Conservation (phyloP, 208 protist genomes). For the Wallacemonas sp. region DNA sequence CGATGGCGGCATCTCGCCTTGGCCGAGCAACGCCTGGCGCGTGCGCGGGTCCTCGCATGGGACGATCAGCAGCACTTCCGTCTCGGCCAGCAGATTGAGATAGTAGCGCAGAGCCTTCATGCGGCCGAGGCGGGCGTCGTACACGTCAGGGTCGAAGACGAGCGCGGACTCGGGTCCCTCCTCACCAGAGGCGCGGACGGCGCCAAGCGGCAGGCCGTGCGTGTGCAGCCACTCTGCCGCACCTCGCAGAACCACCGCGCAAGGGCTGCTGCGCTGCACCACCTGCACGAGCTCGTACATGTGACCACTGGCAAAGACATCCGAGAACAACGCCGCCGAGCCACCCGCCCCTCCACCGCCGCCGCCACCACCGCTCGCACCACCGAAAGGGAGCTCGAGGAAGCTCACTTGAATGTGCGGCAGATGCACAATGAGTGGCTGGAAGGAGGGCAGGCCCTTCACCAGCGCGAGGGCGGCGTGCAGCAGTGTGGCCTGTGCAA, state of each 20-base stretch:
- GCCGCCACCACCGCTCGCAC: not conserved
- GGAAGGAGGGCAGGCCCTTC: constrained; percentile 29
- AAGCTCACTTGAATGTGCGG: constrained; percentile 45
- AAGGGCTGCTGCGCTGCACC: constrained; percentile 54
- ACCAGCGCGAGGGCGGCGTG: not conserved
- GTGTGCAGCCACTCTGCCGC: constrained; percentile 64
- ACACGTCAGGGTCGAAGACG: not conserved
- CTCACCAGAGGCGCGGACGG: not conserved
- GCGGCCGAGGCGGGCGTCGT: not conserved
- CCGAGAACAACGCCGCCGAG: constrained; percentile 12
- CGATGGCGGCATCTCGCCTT: no score
- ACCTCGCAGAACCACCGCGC: constrained; percentile 63
- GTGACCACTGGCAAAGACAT: constrained; percentile 41
- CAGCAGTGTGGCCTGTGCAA: constrained; percentile 9
- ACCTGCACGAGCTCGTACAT: constrained; percentile 61
- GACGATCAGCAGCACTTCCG: constrained; percentile 60
- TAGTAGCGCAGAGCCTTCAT: constrained; percentile 62
- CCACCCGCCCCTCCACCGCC: constrained; percentile 1
- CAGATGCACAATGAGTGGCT: constrained; percentile 32
- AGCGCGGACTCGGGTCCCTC: not conserved
- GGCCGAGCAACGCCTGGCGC: constrained; percentile 28
- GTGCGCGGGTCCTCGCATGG: constrained; percentile 38
- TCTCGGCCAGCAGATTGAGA: constrained; percentile 57
- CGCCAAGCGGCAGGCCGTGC: constrained; percentile 16
- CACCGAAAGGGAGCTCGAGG: not conserved